These are phyloP conservation scores for Vigna radiata DNA, from an alignment of 306 rosid species.

Conservation along the genomic window DNA sequence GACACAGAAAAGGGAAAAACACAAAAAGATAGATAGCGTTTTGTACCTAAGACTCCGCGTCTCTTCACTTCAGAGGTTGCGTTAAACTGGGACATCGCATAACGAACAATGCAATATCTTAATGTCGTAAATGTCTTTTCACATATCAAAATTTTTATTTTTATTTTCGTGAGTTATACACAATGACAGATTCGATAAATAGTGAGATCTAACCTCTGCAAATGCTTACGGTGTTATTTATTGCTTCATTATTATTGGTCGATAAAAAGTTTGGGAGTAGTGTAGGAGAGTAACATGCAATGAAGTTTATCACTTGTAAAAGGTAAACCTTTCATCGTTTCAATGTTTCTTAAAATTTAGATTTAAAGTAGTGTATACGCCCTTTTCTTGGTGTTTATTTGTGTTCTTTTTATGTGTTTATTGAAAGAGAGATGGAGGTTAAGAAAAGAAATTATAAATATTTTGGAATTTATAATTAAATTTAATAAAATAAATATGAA, in stretches of 20 bases:
- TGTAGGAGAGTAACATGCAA: not conserved
- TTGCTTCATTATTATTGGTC: not conserved
- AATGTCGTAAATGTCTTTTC: not conserved
- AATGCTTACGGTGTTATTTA: not conserved
- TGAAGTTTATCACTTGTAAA: not conserved
- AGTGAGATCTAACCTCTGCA: not conserved
- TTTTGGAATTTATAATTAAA: too few species aligned
- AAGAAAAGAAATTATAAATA: too few species aligned
- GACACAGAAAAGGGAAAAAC: not conserved
- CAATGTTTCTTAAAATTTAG: not conserved
- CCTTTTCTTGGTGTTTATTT: too few species aligned
- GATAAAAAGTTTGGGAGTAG: not conserved
- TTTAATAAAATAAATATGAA: too few species aligned
- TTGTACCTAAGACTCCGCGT: slow-evolving; percentile 3
- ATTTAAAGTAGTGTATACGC: too few species aligned
- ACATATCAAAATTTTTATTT: not conserved
- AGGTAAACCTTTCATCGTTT: not conserved
- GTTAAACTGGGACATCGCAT: slow-evolving; percentile 2
- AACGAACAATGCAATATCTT: not conserved
- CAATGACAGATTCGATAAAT: not conserved
- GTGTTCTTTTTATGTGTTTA: too few species aligned
- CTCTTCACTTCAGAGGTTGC: not conserved
- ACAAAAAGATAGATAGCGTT: not conserved
- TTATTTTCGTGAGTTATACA: not conserved
- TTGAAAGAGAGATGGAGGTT: too few species aligned